Conservation (phyloP, 2,329 filamentous ascomycete genomes). For the Hirsutella minnesotensis region DNA sequence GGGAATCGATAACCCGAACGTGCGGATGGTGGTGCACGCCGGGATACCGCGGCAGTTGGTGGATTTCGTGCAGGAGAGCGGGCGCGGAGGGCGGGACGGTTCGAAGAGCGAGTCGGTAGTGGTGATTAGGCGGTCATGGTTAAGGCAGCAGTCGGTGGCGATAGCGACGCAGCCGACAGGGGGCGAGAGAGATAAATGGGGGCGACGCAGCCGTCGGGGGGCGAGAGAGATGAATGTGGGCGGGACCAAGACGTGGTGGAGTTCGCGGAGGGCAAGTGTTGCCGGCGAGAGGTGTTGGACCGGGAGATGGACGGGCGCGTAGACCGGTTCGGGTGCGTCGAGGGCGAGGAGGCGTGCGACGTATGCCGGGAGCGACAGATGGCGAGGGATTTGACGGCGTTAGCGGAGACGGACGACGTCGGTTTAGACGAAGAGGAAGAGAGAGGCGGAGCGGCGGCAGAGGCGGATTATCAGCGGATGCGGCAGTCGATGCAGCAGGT, state of each 20-base stretch:
- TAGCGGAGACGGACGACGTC: neutral
- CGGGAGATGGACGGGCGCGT: constrained; percentile 1
- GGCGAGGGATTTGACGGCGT: neutral
- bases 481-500: neutral
- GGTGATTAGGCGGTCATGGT: neutral
- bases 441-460: neutral
- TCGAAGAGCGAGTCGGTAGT: constrained; percentile 3
- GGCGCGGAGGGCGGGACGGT: constrained; percentile 4
- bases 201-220: neutral
- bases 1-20: constrained; percentile 1
- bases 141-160: too few relatives aligned
- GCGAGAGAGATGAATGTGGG: neutral
- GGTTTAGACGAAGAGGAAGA: neutral
- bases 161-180: neutral
- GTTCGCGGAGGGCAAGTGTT: constrained; percentile 1
- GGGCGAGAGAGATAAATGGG: neutral
- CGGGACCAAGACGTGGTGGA: neutral
- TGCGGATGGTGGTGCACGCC: constrained; percentile 3
- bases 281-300: constrained; percentile 1
- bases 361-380: neutral
- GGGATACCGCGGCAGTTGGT: constrained; percentile 3
- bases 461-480: neutral
- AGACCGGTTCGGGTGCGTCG: neutral
- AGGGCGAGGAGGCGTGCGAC: constrained; percentile 4
- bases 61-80: constrained; percentile 6